Base-by-base conservation (phyloP, 768 basidiomycete species). In the Erythrobasidium yunnanense region DNA sequence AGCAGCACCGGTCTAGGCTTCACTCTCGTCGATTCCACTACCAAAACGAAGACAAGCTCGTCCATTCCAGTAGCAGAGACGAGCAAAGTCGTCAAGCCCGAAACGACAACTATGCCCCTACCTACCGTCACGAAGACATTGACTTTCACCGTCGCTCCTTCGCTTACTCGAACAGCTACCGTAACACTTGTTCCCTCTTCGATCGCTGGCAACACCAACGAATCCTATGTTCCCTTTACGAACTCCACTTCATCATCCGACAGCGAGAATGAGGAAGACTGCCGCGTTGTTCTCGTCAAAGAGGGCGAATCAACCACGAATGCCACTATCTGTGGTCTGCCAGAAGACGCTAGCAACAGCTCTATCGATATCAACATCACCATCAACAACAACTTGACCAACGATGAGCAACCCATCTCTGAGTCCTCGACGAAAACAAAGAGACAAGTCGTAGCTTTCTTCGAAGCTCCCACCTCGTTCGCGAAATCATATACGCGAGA, bases 371-470 rank as follows among this genome's bases (percentile, higher is more conserved):
- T 8, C 25, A 11, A 23, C 55, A 3, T 55, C 53, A 30, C 3
- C 13, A n/a, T 25, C 34, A 25, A 60, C 57, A 60, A 11, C 27
- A 17, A 34, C 8, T 30, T 32, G 13, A 55, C 42, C 42, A 22
- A 22, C 23, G 15, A 57, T 35, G 32, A 32, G 55, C 22, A n/a
- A 57, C 18, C 17, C 6, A 30, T 35, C 17, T 57, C 55, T 38
- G 33, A 17, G 4, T 57, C 55, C 17, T 57, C 55, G 22, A 5
- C 3, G 20, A 33, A 33, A 8, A 34, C 55, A 23, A 58, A 58
- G 45, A 3, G 56, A 38, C 33, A 58, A 38, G 45, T 58, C 20
- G 32, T 58, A 25, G 56, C 56, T 46, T 58, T 46, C 35, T 58
- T 58, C 32, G 15, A 58, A 33, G 11, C 54, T 7, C 54, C 54